phyloP scores from a whole-genome alignment of 164 flowering plant species.

The Liriodendron chinense region DNA sequence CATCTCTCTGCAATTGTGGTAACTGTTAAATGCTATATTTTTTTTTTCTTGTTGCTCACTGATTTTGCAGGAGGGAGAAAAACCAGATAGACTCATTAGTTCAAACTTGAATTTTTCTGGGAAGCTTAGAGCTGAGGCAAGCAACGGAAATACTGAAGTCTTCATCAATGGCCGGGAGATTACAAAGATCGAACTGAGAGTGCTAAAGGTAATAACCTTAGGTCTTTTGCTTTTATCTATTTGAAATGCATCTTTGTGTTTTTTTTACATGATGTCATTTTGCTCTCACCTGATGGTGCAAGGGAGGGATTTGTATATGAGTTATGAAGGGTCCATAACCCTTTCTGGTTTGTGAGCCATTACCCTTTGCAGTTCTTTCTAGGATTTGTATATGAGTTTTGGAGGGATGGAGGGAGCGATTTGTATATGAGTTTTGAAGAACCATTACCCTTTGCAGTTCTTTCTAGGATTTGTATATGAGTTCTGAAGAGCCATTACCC shows the following conservation, averaged over 20 bases:
- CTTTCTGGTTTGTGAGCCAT: not conserved
- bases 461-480: not conserved
- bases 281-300: not conserved
- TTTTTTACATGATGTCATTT: not conserved
- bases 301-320: too few relatives aligned
- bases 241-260: not conserved
- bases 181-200: conserved; percentile 75
- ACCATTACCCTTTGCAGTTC: not conserved
- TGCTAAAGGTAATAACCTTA: conserved; percentile 56
- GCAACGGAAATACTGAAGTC: conserved; percentile 90
- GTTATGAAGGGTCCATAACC: not conserved
- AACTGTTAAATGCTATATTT: not conserved
- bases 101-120: conserved; percentile 89
- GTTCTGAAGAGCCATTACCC: not conserved
- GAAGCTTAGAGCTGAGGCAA: conserved; percentile 71
- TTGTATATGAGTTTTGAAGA: not conserved
- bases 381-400: not conserved
- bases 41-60: not conserved
- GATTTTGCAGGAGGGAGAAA: conserved; percentile 76
- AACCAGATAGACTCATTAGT: conserved; percentile 79
- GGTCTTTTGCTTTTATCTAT: not conserved
- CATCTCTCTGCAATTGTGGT: not conserved
- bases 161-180: conserved; percentile 91
- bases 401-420: too few relatives aligned
- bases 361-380: not conserved